These are phyloP conservation scores for Metschnikowia picachoensis DNA, from an alignment of 805 yeast species.

Conservation along the genomic window DNA sequence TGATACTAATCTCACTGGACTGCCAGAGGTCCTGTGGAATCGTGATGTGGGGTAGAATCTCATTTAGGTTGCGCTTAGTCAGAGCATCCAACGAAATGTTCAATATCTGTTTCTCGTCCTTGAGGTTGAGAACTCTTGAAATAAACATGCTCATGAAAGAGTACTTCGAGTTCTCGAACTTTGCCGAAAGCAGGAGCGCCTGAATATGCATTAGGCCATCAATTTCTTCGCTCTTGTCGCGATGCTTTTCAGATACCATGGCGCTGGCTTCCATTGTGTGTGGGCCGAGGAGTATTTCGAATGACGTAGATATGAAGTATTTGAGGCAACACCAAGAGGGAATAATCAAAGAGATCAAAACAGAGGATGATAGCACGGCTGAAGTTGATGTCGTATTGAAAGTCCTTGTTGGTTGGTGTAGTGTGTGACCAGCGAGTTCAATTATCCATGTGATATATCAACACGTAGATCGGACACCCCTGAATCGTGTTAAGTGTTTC, in stretches of 20 bases:
- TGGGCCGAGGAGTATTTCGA: neutral
- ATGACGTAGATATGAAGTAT: too few relatives aligned
- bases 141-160: slow-evolving; percentile 25
- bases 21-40: slow-evolving; percentile 40
- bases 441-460: too few relatives aligned
- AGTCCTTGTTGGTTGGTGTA: too few relatives aligned
- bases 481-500: too few relatives aligned
- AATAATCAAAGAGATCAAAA: too few relatives aligned
- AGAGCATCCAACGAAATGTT: slow-evolving; percentile 2
- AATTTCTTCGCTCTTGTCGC: neutral
- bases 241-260: neutral
- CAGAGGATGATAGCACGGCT: too few relatives aligned
- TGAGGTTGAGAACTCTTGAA: slow-evolving; percentile 22
- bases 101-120: slow-evolving; percentile 17
- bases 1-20: slow-evolving; percentile 26
- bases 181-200: slow-evolving; percentile 25
- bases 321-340: too few relatives aligned
- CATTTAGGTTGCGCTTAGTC: slow-evolving; percentile 11
- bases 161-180: slow-evolving; percentile 26
- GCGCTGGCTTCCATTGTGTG: neutral
- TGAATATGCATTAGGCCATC: slow-evolving; percentile 14
- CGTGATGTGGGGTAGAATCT: slow-evolving; percentile 30
- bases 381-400: too few relatives aligned
- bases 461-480: too few relatives aligned
- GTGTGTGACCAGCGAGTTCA: too few relatives aligned